Evolutionary conservation across 768 basidiomycete species (phyloP).

Genomic region (Mycena epipterygia): DNA sequence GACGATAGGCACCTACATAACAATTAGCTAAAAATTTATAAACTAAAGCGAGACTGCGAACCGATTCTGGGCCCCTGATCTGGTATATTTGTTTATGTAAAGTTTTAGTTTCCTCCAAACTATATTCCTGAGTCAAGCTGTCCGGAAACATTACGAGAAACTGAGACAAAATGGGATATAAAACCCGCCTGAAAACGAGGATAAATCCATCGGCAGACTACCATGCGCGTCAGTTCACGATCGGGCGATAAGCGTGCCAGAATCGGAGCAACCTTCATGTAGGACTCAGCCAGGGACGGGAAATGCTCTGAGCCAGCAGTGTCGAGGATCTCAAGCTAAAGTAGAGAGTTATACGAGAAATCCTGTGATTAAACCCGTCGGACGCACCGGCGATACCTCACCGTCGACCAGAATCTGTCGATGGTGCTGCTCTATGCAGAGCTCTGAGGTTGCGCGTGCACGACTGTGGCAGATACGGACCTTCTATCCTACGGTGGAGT

Average conservation of each 20-base stretch:
- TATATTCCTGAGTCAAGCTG: constrained; percentile 85
- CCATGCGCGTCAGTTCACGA: not conserved
- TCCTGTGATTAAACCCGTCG: not conserved
- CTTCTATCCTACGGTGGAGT: not conserved
- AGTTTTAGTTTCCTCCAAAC: constrained; percentile 81
- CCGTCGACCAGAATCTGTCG: not conserved
- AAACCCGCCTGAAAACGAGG: constrained; percentile 1
- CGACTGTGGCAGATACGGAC: not conserved
- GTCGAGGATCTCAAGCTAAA: not conserved
- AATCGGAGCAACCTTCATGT: not conserved
- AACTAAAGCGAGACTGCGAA: constrained; percentile 46
- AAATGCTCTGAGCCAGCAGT: not conserved
- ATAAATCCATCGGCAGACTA: not conserved
- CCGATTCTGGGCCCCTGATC: constrained; percentile 79
- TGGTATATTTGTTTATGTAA: constrained; percentile 85
- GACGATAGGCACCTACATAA: constrained; percentile 78
- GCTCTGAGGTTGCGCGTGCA: not conserved
- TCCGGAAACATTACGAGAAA: not conserved
- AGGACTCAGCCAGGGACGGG: not conserved
- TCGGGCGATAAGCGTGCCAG: not conserved
- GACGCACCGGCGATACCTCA: not conserved
- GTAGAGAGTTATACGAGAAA: not conserved
- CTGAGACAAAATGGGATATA: too few species aligned
- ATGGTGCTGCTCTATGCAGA: not conserved
- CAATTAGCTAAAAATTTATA: constrained; percentile 10